Evolutionary conservation across 768 basidiomycete species (phyloP), one percentile per base, ranked within the genome.

Genomic region (Mrakia blollopis): DNA sequence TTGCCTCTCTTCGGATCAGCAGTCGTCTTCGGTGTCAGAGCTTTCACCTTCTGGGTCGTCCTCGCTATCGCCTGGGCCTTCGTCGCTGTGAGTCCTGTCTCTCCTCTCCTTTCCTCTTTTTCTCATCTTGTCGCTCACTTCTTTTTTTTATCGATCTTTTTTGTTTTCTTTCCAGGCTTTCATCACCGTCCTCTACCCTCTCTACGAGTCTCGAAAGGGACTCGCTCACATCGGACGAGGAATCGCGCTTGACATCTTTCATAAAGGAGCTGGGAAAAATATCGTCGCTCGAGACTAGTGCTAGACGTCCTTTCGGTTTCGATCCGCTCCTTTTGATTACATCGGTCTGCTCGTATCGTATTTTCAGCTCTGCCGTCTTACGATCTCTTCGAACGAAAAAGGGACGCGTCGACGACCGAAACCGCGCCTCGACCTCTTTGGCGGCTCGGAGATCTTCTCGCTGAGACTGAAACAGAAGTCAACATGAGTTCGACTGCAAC

Each of bases 41-140:
- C 80, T 4, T 81, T 82, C 75, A 80, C 80, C 0, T 90, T 88
- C 0, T 97, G 93, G 93, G 90, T 96, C 11, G 84, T 88, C 61
- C 85, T 95, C 75, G 91, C 91, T 2, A 90, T 97, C 77, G 85
- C 90, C 50, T 97, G 94, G 94, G 86, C 90, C 30, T 94, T 95
- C 84, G 85, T 87, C 71, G 93, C 92, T 1, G 86, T 94, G 54
- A 91, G 94, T 30, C 35, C 94, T 21, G n/a, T n/a, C n/a, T n/a
- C n/a, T n/a, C 93, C 92, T 4, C 30, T 28, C 80, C 94, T 93
- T 32, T 84, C 41, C 21, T 39, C n/a, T 39, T 28, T 2, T 16
- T 70, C 68, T 2, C 32, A 14, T 5, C 21, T 5, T 21, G 21
- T 21, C 71, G 18, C 50, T 10, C n/a, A 16, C 32, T 14, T 23